Evolutionary conservation across 805 yeast species (phyloP), one percentile per base, ranked within the genome.

Genomic region (Metschnikowia shivogae): DNA sequence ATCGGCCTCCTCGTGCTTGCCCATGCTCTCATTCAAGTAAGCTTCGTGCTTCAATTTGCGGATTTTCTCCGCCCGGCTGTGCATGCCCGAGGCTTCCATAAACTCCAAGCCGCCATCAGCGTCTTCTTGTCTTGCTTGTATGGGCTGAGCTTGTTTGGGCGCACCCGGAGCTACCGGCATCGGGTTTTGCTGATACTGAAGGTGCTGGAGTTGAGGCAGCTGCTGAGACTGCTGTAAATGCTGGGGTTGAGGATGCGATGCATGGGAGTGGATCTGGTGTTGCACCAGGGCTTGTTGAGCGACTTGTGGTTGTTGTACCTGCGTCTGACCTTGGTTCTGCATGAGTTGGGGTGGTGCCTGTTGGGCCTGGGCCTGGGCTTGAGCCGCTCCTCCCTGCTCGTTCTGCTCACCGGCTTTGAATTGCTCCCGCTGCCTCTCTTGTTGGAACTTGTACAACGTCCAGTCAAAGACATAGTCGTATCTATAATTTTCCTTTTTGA

Each of bases 381-480:
- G 63, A 36, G 59, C 62, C 5, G 34, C 42, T 14, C 37, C 48
- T 3, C 32, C 32, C 39, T 61, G 63, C 24, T 59, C 62, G 22
- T 50, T 34, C 20, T 50, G 56, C 9, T 64, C 67, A n/a, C 56
- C 59, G 20, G 58, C 52, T 49, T 66, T 62, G 32, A 57, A 59
- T 47, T 70, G 77, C 45, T 68, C 73, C 50, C 76, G 68, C 57
- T 78, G 80, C 53, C 78, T 78, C 53, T 79, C 78, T 57, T 77
- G 72, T 54, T 77, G 85, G 63, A 79, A 84, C 63, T 86, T 86
- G 70, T 83, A 86, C 50, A 89, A 80, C 26, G 97, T 92, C 99
- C 99, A 92, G 68, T 92, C 99, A 67, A 89, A 92, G 19, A 93
- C 82, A 66, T 89, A 92, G 68, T 92, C 98, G 65, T 90, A 92